Evolutionary conservation across 2,329 filamentous ascomycete genomes (phyloP), one percentile per base, ranked within the genome.

Genomic region (Fusarium humuli): DNA sequence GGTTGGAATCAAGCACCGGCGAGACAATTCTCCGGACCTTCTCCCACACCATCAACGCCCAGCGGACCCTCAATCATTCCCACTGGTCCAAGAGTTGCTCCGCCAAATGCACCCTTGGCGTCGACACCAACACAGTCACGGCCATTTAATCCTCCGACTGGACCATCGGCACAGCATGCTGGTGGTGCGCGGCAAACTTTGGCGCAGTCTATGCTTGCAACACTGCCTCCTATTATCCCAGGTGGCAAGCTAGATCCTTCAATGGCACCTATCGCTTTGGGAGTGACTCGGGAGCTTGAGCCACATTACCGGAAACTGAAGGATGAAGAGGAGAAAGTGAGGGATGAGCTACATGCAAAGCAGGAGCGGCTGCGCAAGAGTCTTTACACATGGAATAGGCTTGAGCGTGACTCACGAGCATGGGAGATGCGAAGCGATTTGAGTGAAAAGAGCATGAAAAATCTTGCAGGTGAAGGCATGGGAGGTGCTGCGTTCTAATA

Each of bases 71-170:
- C 79, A 20, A 70, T 71, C 40, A 85, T 86, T 37, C 85, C 85
- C 4, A 87, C 85, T 1, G 85, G 85, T 4, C 85, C 85, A 12
- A 79, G 85, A 48, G 77, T 68, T 14, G 70, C 66, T 72, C 77
- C 69, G 44, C 76, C 71, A 59, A 79, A 56, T 78, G 79, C 53
- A 70, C 73, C 72, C 30, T 78, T 80, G 22, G 74, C 82, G 11
- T 78, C 81, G 11, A 82, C 82, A 5, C 79, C 84, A 75, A 61
- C 79, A 74, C 66, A 86, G 81, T 65, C 74, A 25, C 77, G 80
- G 18, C 82, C 85, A 0, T 88, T 89, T 76, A 88, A 88, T 69
- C 86, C 86, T 4, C 87, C 86, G 6, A 88, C 87, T 3, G 87
- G 87, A 6, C 87, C 86, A n/a, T 79, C 81, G 20, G 75, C 79